Evolutionary conservation across 306 rosid species (phyloP), one percentile per base, ranked within the genome.

Genomic region (Dalbergia cochinchinensis): DNA sequence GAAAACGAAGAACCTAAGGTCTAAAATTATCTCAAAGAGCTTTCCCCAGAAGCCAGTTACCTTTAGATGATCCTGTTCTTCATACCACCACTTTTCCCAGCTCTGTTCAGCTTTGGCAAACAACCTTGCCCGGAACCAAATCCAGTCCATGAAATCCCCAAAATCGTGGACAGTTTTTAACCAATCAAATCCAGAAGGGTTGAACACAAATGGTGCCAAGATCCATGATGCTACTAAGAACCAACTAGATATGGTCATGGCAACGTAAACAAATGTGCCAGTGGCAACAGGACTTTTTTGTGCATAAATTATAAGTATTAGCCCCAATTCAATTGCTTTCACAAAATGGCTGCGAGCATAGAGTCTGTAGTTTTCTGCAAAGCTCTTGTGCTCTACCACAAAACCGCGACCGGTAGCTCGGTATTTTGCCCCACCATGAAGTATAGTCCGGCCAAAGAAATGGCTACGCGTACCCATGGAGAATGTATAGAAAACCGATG

Each of bases 81-180:
- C 98, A 15, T 90, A 89, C 97, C 98, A 94, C 98, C 98, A 94
- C 78, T 87, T 90, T 83, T 92, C 97, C 98, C 98, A 94, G 80
- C 98, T 92, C 78, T 92, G 90, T 82, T 92, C 98, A 81, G 96
- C 92, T 86, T 92, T 92, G 65, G 96, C 97, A 76, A 92, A 92
- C 69, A 94, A 87, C 57, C 97, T 89, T 55, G 91, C 96, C 6
- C 83, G 88, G 72, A 53, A 80, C 96, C 94, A 90, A 80, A 94
- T 83, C 98, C 98, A 94, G 85, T 55, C 88, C 88, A 90, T 89
- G 60, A 92, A 94, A 69, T 94, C 97, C 37, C 90, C 92, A 73
- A 92, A 92, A 68, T 94, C 98, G 47, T 87, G 83, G 1, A 90
- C 95, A 31, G 96, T 89, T 90, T 90, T 94, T 87, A 92, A 78